Evolutionary conservation across 495 filamentous ascomycete species (phyloP).

Genomic region (Penicillium ucsense): DNA sequence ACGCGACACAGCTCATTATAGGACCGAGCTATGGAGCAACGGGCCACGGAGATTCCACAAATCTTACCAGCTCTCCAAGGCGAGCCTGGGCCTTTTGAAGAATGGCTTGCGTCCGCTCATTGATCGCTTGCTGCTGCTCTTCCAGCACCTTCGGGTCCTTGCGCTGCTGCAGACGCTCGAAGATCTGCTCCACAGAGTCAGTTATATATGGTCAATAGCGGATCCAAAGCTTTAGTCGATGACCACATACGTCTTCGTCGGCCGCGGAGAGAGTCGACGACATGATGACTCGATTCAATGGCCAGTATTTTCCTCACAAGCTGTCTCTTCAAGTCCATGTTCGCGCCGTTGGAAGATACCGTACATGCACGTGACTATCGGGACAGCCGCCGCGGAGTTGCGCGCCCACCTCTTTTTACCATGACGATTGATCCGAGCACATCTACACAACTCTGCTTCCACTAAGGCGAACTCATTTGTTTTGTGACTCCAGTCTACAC

Average conservation of each 20-base stretch:
- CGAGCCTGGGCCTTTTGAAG: constrained; percentile 56
- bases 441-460: too few species aligned
- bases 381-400: neutral
- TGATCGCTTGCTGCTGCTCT: constrained; percentile 51
- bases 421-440: too few species aligned
- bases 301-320: constrained; percentile 12
- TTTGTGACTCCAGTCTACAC: neutral
- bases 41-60: too few species aligned
- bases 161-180: constrained; percentile 52
- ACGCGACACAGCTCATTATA: too few species aligned
- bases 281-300: constrained; percentile 34
- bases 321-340: constrained; percentile 1
- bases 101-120: constrained; percentile 52
- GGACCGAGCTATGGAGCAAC: too few species aligned
- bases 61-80: constrained; percentile 43
- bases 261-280: constrained; percentile 32
- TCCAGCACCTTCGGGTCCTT: constrained; percentile 51
- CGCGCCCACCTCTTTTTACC: neutral
- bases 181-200: constrained; percentile 39
- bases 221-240: neutral
- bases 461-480: too few species aligned
- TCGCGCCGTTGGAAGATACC: constrained; percentile 10
- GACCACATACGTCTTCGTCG: constrained; percentile 30
- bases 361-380: constrained; percentile 17
- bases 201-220: neutral